phyloP scores from a whole-genome alignment of 2,329 filamentous ascomycete species.

The Fusarium incarnatum region DNA sequence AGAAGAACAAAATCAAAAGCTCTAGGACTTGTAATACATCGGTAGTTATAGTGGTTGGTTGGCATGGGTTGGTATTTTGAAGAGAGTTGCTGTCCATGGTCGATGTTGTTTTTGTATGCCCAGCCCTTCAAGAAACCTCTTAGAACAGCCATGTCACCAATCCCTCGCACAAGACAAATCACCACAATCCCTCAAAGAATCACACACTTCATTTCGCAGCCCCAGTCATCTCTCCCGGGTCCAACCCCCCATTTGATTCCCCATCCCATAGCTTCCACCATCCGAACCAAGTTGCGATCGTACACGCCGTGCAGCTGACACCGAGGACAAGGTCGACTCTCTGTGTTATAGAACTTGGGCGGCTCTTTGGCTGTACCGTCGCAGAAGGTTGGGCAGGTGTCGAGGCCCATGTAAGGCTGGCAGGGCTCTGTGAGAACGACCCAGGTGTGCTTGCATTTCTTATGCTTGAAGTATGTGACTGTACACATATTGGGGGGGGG shows the following conservation, averaged over 20 bases:
- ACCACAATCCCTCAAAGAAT: conserved; percentile 46
- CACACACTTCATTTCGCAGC: conserved; percentile 52
- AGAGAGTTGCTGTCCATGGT: background rate
- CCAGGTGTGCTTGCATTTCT: conserved; percentile 65
- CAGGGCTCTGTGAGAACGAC: conserved; percentile 61
- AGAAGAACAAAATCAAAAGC: background rate
- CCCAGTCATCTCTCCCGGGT: conserved; percentile 54
- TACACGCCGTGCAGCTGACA: conserved; percentile 57
- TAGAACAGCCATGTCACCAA: background rate
- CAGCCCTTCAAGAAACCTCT: background rate
- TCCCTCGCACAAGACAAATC: background rate
- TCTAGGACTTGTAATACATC: background rate
- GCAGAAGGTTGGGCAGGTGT: conserved; percentile 58
- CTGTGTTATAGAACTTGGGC: conserved; percentile 53
- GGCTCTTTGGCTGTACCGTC: conserved; percentile 53
- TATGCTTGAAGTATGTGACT: conserved; percentile 61
- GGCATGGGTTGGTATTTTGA: background rate
- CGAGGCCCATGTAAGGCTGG: conserved; percentile 62
- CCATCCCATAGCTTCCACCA: conserved; percentile 58
- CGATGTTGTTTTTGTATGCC: background rate
- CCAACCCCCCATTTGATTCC: conserved; percentile 63
- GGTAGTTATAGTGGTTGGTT: background rate
- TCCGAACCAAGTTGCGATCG: conserved; percentile 60
- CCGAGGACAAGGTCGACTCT: conserved; percentile 55
- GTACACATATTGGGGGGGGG: conserved; percentile 56